phyloP scores from a whole-genome alignment of 129 eudicot species.

The Mikania micrantha region DNA sequence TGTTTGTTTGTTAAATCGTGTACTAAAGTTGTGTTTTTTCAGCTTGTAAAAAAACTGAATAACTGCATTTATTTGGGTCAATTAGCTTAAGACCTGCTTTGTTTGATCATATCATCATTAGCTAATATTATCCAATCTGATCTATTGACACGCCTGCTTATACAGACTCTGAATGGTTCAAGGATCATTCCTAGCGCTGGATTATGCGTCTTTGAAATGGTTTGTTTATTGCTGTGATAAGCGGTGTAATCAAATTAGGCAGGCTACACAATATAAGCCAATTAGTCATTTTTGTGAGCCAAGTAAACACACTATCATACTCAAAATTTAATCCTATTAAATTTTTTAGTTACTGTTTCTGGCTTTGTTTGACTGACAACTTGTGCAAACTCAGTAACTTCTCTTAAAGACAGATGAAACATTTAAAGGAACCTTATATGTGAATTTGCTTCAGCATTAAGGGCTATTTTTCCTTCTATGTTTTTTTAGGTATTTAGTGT shows the following conservation, averaged over 20 bases:
- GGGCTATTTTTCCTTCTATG: neutral
- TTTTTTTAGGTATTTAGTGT: neutral
- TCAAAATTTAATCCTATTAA: neutral
- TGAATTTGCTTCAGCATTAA: neutral
- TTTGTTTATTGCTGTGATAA: neutral
- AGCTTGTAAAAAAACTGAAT: neutral
- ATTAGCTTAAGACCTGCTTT: neutral
- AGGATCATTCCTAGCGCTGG: neutral
- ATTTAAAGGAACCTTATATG: neutral
- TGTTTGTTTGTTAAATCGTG: no score
- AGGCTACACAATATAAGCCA: neutral
- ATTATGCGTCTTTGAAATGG: neutral
- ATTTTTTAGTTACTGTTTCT: neutral
- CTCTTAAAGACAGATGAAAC: neutral
- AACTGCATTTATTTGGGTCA: neutral
- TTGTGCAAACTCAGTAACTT: neutral
- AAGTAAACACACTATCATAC: neutral
- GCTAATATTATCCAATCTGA: neutral
- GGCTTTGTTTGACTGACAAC: neutral
- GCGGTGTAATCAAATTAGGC: neutral
- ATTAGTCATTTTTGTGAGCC: neutral
- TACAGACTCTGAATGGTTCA: neutral
- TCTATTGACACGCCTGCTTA: neutral
- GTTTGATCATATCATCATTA: neutral
- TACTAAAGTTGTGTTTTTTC: neutral